Base-by-base conservation (phyloP, 306 rosid genomes). In the Rosa lucieae region DNA sequence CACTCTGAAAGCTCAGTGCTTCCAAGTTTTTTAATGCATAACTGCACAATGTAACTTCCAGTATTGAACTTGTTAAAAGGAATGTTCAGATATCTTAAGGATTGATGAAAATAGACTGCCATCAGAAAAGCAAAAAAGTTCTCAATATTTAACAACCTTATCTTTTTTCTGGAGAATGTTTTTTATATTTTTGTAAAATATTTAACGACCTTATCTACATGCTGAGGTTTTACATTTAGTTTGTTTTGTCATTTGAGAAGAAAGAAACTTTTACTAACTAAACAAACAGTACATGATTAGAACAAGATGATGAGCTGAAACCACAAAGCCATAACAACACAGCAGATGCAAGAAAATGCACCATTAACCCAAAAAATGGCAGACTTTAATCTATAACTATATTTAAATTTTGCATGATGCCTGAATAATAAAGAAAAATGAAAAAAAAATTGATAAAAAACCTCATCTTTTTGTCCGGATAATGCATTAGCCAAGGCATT, bases 401-500 rank as follows among this genome's bases (percentile, higher is more conserved):
- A 20, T 1, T 55, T 55, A 20, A 2, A 55, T 23, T n/a, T 59
- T n/a, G 35, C 66, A 59, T n/a, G 17, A 61, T 61, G 37, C 67
- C 67, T 21, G 6, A 26, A 61, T 61, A 26, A 61, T 5, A 21
- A 61, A 23, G 37, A 63, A 32, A 4, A 49, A 80, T 53, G 17
- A 32, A 72, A 21, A 70, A 63, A 13, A 6, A 20, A 43, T 17
- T 26, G 21, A 51, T 32, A 67, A 70, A 21, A 32, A 67, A 91
- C 98, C 89, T 84, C 91, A 69, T 93, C 89, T 75, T 89, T 85
- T 43, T 87, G 85, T 63, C 92, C 94, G 80, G 86, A 61, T 80
- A 93, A 85, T 37, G 96, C 94, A 87, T 88, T 89, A 48, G 96
- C 93, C 90, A 93, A 88, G 40, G 92, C 96, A 83, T 89, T 88